These are phyloP conservation scores for Sporothrix dimorphospora DNA, from an alignment of 2,329 filamentous ascomycete species.

Conservation along the genomic window DNA sequence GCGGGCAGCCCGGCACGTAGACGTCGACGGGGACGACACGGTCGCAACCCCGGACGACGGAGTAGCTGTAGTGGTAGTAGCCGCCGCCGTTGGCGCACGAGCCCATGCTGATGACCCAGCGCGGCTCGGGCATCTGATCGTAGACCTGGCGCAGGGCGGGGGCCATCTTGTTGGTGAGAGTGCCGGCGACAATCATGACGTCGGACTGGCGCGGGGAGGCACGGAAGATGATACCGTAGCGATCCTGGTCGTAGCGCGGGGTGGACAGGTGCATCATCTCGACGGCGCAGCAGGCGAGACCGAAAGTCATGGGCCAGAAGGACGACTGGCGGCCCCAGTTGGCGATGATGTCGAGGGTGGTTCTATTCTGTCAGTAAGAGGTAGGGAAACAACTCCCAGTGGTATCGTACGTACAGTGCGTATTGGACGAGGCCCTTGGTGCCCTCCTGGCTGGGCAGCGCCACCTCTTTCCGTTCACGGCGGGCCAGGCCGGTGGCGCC, in stretches of 20 bases:
- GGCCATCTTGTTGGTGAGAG: constrained; percentile 95
- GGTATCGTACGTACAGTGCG: constrained; percentile 83
- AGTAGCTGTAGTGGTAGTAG: constrained; percentile 75
- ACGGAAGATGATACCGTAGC: constrained; percentile 87
- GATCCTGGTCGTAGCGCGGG: constrained; percentile 86
- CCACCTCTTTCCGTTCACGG: constrained; percentile 69
- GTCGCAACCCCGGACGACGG: constrained; percentile 66
- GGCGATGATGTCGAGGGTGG: constrained; percentile 75
- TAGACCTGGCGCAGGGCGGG: constrained; percentile 88
- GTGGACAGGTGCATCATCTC: constrained; percentile 94
- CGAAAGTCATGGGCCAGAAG: constrained; percentile 87
- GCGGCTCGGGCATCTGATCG: constrained; percentile 92
- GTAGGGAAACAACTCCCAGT: too few species aligned
- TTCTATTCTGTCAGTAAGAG: constrained; percentile 56
- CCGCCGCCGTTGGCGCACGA: constrained; percentile 72
- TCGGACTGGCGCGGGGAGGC: constrained; percentile 86
- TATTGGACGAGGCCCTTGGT: constrained; percentile 84
- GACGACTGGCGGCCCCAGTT: constrained; percentile 87
- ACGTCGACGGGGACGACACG: constrained; percentile 69
- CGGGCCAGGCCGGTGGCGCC: constrained; percentile 52
- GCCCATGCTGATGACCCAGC: constrained; percentile 78
- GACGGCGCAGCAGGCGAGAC: constrained; percentile 83
- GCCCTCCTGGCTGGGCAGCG: constrained; percentile 74
- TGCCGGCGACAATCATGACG: constrained; percentile 92
- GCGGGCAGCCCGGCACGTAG: constrained; percentile 67